Base-by-base conservation (phyloP, 257 asterid species). In the Forsythia viridissima region DNA sequence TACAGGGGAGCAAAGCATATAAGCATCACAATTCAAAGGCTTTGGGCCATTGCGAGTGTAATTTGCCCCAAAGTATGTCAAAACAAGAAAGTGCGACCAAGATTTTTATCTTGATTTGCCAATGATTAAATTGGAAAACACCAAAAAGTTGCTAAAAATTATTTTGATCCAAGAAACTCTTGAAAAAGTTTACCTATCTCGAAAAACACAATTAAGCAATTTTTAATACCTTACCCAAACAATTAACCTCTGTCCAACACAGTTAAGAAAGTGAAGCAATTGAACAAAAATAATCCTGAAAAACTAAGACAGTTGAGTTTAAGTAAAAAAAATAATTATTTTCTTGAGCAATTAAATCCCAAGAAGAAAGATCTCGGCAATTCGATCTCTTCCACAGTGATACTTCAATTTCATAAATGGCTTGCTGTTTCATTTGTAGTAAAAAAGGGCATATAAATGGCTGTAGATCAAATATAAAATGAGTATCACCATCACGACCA, bases 51-150 rank as follows among this genome's bases (percentile, higher is more conserved):
- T 59, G 37, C 20, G 37, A 59, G 67, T 59, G 36, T 59, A 20
- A 59, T 59, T 59, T 59, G 30, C 36, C 20, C 34, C 3, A 20
- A 21, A 20, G 13, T 59, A 59, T 8, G 71, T 68, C 71, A 52
- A 11, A 55, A 51, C 55, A 73, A 66, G 13, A 66, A 37, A 41
- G 59, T 21, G 77, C 63, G 61, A 72, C 68, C 72, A 24, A 72
- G 18, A 72, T 72, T 48, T 13, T 13, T 21, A 39, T 71, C 10
- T 38, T 70, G 37, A 71, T 46, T 30, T 24, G 21, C 34, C 4
- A 13, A 30, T 38, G 3, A 20, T 59, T 59, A 20, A 59, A 59
- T 20, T 59, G 36, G 34, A 21, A 21, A 21, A 20, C 30, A 20
- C 67, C 30, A 20, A 20, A 59, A 59, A 20, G 67, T 59, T 59